phyloP scores from a whole-genome alignment of 768 basidiomycete species.

The Lactarius hengduanensis region DNA sequence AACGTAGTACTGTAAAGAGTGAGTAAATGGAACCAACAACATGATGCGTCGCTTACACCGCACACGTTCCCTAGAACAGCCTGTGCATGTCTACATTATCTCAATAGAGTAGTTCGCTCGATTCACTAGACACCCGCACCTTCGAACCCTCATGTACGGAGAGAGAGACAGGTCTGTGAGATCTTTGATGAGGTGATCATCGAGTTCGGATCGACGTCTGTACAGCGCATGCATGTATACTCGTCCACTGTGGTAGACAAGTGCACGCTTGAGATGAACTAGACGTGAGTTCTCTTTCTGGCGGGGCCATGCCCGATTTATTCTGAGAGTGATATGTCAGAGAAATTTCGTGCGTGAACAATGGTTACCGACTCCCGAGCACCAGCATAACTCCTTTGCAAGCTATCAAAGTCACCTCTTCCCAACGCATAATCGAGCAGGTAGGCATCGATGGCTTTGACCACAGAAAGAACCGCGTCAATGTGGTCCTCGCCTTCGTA shows the following conservation, averaged over 20 bases:
- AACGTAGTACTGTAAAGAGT: constrained; percentile 41
- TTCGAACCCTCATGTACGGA: constrained; percentile 72
- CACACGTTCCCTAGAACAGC: constrained; percentile 60
- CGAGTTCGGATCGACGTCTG: constrained; percentile 69
- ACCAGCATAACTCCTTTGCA: constrained; percentile 67
- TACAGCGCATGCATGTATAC: constrained; percentile 76
- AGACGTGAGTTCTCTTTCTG: constrained; percentile 77
- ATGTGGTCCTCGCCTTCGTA: constrained; percentile 77
- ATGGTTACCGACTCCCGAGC: constrained; percentile 52
- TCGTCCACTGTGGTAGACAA: constrained; percentile 72
- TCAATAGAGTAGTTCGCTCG: constrained; percentile 9
- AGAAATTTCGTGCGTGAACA: not conserved
- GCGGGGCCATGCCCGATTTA: constrained; percentile 63
- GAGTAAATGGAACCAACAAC: not conserved
- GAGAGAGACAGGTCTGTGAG: constrained; percentile 75
- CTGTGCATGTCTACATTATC: constrained; percentile 60
- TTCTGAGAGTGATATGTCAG: constrained; percentile 39
- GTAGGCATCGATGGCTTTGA: constrained; percentile 72
- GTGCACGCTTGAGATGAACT: constrained; percentile 74
- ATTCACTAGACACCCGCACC: constrained; percentile 41
- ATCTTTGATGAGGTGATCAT: constrained; percentile 66
- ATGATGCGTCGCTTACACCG: constrained; percentile 46
- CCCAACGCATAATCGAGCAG: constrained; percentile 69
- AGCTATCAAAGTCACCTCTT: constrained; percentile 53
- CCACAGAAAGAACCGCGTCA: constrained; percentile 75